Conservation (phyloP, 106 monocot genomes). For the Cymbidium sinense region DNA sequence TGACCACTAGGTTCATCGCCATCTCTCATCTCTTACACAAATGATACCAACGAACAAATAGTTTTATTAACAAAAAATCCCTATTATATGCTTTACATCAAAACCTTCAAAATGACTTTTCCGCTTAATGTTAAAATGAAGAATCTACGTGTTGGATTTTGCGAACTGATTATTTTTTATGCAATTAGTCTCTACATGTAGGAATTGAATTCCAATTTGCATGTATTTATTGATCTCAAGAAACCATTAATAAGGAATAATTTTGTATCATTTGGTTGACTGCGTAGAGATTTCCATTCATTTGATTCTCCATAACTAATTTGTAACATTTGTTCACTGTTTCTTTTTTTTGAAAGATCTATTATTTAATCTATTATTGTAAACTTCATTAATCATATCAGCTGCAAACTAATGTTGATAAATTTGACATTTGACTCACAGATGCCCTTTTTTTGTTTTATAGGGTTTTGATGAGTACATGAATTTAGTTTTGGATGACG, state of each 20-base stretch:
- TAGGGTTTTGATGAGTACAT: constrained; percentile 93
- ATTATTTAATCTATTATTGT: not conserved
- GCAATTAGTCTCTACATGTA: too few species aligned
- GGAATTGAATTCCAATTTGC: too few species aligned
- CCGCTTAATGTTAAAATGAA: too few species aligned
- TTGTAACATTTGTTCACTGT: not conserved
- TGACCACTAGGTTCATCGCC: too few species aligned
- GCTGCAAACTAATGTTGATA: not conserved
- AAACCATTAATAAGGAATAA: not conserved
- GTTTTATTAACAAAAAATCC: too few species aligned
- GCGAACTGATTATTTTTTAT: too few species aligned
- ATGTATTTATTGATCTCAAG: too few species aligned
- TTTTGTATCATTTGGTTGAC: not conserved
- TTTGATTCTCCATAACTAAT: not conserved
- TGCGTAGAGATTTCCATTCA: not conserved
- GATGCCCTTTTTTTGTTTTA: not conserved
- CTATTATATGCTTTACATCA: too few species aligned
- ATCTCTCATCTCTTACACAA: too few species aligned
- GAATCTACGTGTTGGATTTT: too few species aligned
- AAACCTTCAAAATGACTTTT: too few species aligned
- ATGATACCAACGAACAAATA: too few species aligned
- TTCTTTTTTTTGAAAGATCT: not conserved
- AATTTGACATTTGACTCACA: not conserved
- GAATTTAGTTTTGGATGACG: constrained; percentile 82
- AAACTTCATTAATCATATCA: not conserved